phyloP scores from a whole-genome alignment of 2,329 filamentous ascomycete genomes.

The Fusarium sp. region DNA sequence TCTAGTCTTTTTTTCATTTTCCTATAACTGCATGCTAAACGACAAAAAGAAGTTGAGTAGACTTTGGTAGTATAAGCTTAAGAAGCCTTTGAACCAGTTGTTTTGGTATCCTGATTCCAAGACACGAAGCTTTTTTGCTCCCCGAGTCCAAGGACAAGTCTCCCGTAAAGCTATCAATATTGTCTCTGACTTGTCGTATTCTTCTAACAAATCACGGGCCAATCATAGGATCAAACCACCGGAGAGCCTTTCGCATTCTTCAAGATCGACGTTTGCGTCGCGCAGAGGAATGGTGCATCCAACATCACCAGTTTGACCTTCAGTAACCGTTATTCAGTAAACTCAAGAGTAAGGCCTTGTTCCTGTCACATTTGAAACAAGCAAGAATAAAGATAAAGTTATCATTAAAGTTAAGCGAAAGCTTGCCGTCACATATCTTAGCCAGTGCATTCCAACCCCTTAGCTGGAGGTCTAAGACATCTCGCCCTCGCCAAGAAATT shows the following conservation, averaged over 20 bases:
- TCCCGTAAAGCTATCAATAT: too few relatives aligned
- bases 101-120: too few relatives aligned
- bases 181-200: too few relatives aligned
- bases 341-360: neutral
- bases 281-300: neutral
- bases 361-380: slow-evolving; percentile 16
- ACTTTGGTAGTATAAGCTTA: too few relatives aligned
- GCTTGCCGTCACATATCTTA: slow-evolving; percentile 21
- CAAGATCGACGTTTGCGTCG: neutral
- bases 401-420: neutral
- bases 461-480: neutral
- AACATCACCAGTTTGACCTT: neutral
- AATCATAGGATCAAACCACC: neutral
- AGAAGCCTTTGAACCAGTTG: too few relatives aligned
- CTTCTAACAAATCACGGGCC: too few relatives aligned
- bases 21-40: too few relatives aligned
- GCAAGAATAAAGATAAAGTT: neutral
- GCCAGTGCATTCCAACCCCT: slow-evolving; percentile 14
- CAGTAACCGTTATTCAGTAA: too few relatives aligned
- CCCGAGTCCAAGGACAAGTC: too few relatives aligned
- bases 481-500: slow-evolving; percentile 1
- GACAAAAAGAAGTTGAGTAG: too few relatives aligned
- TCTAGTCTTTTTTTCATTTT: too few relatives aligned
- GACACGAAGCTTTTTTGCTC: too few relatives aligned
- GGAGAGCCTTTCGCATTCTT: neutral